phyloP scores from a whole-genome alignment of 495 filamentous ascomycete genomes.

The Talaromyces adpressus region DNA sequence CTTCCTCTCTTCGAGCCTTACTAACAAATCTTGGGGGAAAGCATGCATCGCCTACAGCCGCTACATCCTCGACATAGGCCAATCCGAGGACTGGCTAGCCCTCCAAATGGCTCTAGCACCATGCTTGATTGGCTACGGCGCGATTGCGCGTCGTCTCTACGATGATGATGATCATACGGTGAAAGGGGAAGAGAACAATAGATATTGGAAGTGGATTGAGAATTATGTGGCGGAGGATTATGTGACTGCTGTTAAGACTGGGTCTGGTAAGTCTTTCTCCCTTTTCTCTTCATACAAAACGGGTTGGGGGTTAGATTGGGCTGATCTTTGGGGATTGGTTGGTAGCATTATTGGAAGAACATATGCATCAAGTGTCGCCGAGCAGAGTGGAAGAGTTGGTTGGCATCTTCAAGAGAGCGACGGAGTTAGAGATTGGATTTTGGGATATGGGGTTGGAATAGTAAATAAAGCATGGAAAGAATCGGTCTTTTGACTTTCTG shows the following conservation, averaged over 20 bases:
- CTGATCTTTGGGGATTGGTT: conserved; percentile 10
- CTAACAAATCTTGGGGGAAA: conserved; percentile 10
- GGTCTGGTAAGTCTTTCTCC: conserved; percentile 47
- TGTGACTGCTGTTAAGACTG: conserved; percentile 55
- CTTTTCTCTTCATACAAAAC: not conserved
- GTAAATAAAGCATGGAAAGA: not conserved
- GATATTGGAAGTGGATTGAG: conserved; percentile 86
- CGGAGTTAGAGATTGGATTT: conserved; percentile 84
- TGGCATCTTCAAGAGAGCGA: conserved; percentile 76
- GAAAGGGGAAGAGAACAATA: conserved; percentile 51
- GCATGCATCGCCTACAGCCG: conserved; percentile 48
- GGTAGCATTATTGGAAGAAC: conserved; percentile 62
- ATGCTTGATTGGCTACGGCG: conserved; percentile 81
- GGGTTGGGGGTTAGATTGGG: not conserved
- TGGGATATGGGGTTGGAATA: conserved; percentile 70
- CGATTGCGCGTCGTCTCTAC: conserved; percentile 61
- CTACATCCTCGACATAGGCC: conserved; percentile 83
- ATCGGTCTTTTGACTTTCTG: not conserved
- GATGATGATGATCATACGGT: conserved; percentile 40
- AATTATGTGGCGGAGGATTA: conserved; percentile 81
- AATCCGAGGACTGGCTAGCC: conserved; percentile 77
- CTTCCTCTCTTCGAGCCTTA: conserved; percentile 57
- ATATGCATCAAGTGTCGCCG: conserved; percentile 62
- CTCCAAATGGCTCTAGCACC: conserved; percentile 78
- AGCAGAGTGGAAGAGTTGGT: conserved; percentile 73